Percentiles rank a stretch among this genome's conserved stretches.
Evolutionary conservation across 139 green algal species (phyloP).

Genomic region (Micractinium conductrix): DNA sequence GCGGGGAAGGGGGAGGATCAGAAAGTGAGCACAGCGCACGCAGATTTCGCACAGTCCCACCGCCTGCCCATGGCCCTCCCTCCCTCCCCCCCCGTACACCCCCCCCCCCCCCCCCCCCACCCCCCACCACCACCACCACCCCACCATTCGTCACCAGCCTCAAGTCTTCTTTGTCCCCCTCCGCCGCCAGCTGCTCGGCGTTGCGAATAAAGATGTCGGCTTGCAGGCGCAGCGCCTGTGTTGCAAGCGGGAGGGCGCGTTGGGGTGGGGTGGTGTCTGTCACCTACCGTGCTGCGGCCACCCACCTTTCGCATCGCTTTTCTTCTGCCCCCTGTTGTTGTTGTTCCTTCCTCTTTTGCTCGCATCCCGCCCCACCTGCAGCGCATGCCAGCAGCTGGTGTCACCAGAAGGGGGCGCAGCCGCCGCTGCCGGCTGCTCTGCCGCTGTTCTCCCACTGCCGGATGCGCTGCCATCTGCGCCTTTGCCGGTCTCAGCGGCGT

Average conservation of each 20-base stretch:
- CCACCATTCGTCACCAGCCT: too few relatives aligned
- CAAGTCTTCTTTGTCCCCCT: conserved; percentile 35
- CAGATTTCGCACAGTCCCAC: background rate
- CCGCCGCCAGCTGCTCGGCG: conserved; percentile 26
- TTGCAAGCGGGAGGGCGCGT: too few relatives aligned
- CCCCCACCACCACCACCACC: background rate
- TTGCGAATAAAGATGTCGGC: conserved; percentile 27
- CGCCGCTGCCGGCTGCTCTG: background rate
- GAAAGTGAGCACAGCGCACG: too few relatives aligned
- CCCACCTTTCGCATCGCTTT: too few relatives aligned
- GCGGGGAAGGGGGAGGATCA: background rate
- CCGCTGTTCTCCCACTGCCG: too few relatives aligned
- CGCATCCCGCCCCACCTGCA: conserved; percentile 18
- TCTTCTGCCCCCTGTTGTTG: too few relatives aligned
- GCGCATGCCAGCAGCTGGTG: conserved; percentile 16
- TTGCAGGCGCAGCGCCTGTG: conserved; percentile 31
- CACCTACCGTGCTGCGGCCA: too few relatives aligned
- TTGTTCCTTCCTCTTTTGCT: too few relatives aligned
- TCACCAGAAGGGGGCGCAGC: background rate
- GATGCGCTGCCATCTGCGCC: too few relatives aligned
- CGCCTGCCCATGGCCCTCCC: background rate
- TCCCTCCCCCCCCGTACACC: background rate
- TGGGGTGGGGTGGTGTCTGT: too few relatives aligned
- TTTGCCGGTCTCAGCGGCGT: background rate
- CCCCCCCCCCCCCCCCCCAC: too few relatives aligned